Base-by-base conservation (phyloP, 495 filamentous ascomycete species). In the Pseudotulostoma volvatum region DNA sequence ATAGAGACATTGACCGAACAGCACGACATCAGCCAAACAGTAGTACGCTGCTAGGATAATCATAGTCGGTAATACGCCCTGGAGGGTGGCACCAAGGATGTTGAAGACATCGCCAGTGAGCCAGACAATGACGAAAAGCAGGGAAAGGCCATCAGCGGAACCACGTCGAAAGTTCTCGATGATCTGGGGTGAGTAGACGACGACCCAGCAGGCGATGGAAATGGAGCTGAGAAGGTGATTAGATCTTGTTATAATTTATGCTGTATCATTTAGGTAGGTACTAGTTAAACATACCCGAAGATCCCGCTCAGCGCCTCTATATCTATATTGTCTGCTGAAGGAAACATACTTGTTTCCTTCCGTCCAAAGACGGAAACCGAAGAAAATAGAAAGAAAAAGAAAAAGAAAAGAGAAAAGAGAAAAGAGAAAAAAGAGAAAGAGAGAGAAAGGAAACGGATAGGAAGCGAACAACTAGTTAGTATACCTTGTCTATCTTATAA, bases 121-220 rank as follows among this genome's bases (percentile, higher is more conserved):
- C 90, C 90, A 97, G 42, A 92, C 70, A 34, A 86, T 68, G 46
- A 97, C 71, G 57, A 97, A 97, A 18, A 81, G 71, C 36, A 96
- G 70, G 0, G 84, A 93, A 0, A 97, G 70, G 3, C 84, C 90
- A 52, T 95, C 82, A 33, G 87, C 84, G 21, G 82, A 90, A 44
- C 73, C 62, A 25, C 90, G 76, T 37, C 76, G 77, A 59, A 95
- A 94, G 50, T 95, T 95, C 52, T 93, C 85, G 47, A 94, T 71
- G 46, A 97, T 97, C 43, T 97, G 90, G 7, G 90, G 90, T 0
- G 87, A 86, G 64, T 93, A 97, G 28, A 97, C 90, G 18, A 95
- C 85, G 14, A 97, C 79, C 90, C 90, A 97, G 52, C 86, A 94
- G 33, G 87, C 85, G 49, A 97, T 93, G 17, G 83, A 90, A 44